These are phyloP conservation scores for Casaregolazyma suthepensis DNA, from an alignment of 1,139 yeast genomes.

Conservation along the genomic window DNA sequence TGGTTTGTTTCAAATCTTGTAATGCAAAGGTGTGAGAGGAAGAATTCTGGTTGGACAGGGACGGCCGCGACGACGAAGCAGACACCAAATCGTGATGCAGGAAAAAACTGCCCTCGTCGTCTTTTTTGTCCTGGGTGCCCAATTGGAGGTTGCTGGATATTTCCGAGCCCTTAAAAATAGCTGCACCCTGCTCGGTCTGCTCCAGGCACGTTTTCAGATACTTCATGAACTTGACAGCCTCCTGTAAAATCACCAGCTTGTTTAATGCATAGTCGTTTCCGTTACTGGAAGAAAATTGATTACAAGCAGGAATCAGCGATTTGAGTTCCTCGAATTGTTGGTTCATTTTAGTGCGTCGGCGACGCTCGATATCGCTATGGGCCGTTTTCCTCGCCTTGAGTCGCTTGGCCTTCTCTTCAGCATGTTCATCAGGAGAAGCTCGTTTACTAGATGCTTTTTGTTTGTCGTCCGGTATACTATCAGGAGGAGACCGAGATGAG, in stretches of 20 bases:
- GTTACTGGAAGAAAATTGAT: constrained; percentile 35
- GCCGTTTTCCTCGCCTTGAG: constrained; percentile 48
- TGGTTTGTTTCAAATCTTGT: background rate
- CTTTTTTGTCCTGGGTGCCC: background rate
- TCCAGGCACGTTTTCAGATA: constrained; percentile 46
- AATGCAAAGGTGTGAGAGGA: background rate
- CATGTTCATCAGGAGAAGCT: constrained; percentile 2
- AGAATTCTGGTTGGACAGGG: background rate
- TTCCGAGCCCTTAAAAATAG: background rate
- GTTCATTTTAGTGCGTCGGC: constrained; percentile 71
- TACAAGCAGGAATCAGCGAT: constrained; percentile 72
- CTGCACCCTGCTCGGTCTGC: constrained; percentile 15
- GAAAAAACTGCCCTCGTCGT: background rate
- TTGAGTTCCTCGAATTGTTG: constrained; percentile 79
- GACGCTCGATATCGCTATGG: constrained; percentile 75
- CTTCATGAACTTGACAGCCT: constrained; percentile 72
- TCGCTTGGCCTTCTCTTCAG: constrained; percentile 16
- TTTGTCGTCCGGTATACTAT: background rate
- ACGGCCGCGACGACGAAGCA: background rate
- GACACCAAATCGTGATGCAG: background rate
- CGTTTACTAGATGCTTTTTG: background rate
- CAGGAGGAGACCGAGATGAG: background rate
- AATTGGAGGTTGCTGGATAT: background rate
- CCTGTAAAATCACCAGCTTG: constrained; percentile 71
- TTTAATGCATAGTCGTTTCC: constrained; percentile 58